Percentiles rank a stretch among this genome's conserved stretches.
These are phyloP conservation scores for Coemansia brasiliensis DNA, from an alignment of 192 early-diverging fungal species.

Conservation along the genomic window DNA sequence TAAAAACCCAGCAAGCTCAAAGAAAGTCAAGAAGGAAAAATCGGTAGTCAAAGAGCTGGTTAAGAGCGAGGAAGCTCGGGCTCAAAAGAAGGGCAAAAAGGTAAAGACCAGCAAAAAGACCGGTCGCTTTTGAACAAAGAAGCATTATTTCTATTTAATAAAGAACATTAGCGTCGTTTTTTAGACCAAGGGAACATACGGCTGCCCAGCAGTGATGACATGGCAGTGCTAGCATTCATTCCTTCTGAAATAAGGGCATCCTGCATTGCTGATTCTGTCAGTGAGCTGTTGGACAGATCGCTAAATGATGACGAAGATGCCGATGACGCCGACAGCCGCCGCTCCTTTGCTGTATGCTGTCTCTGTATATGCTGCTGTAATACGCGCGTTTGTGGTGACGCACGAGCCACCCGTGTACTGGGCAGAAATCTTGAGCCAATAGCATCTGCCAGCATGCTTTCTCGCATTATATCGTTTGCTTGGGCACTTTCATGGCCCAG, in stretches of 20 bases:
- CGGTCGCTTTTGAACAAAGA: conserved; percentile 18
- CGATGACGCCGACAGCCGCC: not conserved
- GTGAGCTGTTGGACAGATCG: conserved; percentile 42
- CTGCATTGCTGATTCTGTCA: conserved; percentile 54
- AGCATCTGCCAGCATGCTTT: conserved; percentile 47
- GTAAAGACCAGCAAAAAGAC: conserved; percentile 51
- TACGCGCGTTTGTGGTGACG: not conserved
- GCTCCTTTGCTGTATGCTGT: not conserved
- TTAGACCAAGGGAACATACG: conserved; percentile 50
- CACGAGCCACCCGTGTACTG: not conserved
- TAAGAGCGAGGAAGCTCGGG: conserved; percentile 29
- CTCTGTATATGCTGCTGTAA: not conserved
- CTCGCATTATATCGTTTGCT: conserved; percentile 9
- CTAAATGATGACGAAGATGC: conserved; percentile 41
- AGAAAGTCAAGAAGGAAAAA: conserved; percentile 52
- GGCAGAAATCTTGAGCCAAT: conserved; percentile 28
- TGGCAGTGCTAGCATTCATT: conserved; percentile 42
- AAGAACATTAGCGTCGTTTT: conserved; percentile 25
- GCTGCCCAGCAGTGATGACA: conserved; percentile 46
- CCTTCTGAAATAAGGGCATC: conserved; percentile 47
- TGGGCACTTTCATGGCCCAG: not conserved
- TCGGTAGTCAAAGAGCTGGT: conserved; percentile 25
- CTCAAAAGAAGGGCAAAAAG: conserved; percentile 36
- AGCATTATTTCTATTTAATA: conserved; percentile 1
- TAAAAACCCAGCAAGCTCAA: conserved; percentile 61